phyloP scores from a whole-genome alignment of 1,284 basidiomycete genomes.

The Sutorius eximius region DNA sequence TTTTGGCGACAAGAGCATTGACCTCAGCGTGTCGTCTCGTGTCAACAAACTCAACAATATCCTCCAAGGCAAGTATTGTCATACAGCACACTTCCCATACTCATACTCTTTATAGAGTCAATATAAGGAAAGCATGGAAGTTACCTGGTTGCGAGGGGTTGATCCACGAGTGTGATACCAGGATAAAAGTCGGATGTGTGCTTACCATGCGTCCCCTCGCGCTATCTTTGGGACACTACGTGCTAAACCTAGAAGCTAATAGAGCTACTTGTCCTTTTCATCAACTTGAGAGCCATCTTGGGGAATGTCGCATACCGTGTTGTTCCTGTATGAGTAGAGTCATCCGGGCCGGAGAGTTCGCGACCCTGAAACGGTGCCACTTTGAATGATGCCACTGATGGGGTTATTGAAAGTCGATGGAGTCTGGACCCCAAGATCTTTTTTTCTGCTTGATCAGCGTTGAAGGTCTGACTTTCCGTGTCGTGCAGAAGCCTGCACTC shows the following conservation, averaged over 20 bases:
- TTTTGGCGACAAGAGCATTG: constrained; percentile 97
- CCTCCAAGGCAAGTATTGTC: constrained; percentile 62
- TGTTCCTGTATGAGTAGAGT: background rate
- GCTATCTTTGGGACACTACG: background rate
- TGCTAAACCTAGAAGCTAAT: background rate
- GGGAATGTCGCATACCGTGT: background rate
- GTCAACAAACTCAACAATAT: constrained; percentile 94
- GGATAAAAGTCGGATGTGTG: constrained; percentile 11
- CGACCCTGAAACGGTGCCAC: background rate
- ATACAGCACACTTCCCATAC: background rate
- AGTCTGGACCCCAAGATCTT: background rate
- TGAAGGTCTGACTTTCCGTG: background rate
- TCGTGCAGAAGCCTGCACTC: background rate
- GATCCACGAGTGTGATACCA: constrained; percentile 4
- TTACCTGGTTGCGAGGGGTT: constrained; percentile 3
- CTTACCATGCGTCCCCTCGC: constrained; percentile 1
- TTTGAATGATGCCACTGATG: too few species aligned
- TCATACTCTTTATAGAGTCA: constrained; percentile 34
- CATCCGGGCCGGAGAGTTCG: background rate
- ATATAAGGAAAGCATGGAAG: constrained; percentile 26
- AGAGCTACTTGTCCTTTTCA: background rate
- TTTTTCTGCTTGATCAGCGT: background rate
- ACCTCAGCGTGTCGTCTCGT: constrained; percentile 89
- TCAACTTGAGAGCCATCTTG: background rate
- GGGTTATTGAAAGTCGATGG: background rate